A percentile compares a stretch with the other conserved stretches of the same genome.
Conservation (phyloP, 2,329 filamentous ascomycete genomes). For the Celoporthe dispersa region DNA sequence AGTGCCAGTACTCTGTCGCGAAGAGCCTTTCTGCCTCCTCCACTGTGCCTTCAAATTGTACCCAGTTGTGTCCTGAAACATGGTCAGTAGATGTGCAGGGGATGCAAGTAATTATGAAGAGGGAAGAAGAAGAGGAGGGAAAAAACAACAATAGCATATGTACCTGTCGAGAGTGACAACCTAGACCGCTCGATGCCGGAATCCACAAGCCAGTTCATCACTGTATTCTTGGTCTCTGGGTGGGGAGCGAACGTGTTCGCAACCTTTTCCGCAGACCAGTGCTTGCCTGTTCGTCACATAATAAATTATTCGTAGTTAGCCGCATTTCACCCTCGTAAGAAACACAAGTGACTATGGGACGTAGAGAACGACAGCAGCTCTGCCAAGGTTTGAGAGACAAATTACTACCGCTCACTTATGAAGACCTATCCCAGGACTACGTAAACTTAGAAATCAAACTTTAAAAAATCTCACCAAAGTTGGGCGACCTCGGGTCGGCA, state of each 20-base stretch:
- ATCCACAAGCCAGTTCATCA: slow-evolving; percentile 15
- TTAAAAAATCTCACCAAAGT: slow-evolving; percentile 21
- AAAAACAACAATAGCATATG: background rate
- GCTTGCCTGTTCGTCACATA: slow-evolving; percentile 12
- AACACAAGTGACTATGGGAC: no score
- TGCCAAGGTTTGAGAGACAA: no score
- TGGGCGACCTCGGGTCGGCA: slow-evolving; percentile 23
- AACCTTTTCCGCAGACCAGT: slow-evolving; percentile 18
- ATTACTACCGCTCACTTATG: background rate
- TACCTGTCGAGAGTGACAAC: slow-evolving; percentile 16
- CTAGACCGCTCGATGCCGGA: slow-evolving; percentile 11
- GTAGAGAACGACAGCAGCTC: background rate
- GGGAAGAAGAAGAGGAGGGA: no score
- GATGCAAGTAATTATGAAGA: no score
- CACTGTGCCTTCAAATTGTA: slow-evolving; percentile 16
- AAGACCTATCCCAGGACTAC: no score
- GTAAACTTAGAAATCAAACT: no score
- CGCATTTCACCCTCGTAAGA: background rate
- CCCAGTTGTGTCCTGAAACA: slow-evolving; percentile 15
- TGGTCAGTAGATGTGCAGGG: no score
- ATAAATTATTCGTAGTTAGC: background rate
- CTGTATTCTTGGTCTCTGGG: slow-evolving; percentile 18
- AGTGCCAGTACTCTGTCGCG: slow-evolving; percentile 21
- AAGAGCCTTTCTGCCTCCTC: slow-evolving; percentile 19
- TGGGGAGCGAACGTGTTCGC: slow-evolving; percentile 17